These are phyloP conservation scores for Scheffersomyces ergatensis DNA, from an alignment of 805 yeast genomes.

Conservation along the genomic window DNA sequence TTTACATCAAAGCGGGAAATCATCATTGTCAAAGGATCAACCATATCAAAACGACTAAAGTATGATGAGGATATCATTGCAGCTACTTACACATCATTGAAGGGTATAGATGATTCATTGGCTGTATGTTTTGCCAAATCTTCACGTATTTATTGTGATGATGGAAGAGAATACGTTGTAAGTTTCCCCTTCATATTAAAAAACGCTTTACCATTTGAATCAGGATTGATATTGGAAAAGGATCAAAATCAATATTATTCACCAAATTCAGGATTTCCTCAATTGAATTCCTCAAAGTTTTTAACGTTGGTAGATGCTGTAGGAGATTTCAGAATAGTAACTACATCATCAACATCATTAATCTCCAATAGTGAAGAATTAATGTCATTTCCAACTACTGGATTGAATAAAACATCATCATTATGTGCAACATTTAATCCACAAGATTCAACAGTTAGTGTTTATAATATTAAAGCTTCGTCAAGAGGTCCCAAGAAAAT, in stretches of 20 bases:
- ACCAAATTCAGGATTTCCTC: conserved; percentile 3
- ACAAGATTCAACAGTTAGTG: conserved; percentile 39
- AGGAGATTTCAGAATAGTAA: conserved; percentile 68
- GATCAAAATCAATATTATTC: conserved; percentile 18
- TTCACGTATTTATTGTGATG: conserved; percentile 59
- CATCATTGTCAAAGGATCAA: conserved; percentile 46
- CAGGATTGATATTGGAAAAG: conserved; percentile 66
- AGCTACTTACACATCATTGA: conserved; percentile 62
- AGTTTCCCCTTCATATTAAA: conserved; percentile 69
- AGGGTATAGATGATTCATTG: conserved; percentile 24
- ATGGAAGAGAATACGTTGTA: conserved; percentile 58
- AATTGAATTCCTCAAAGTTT: conserved; percentile 38
- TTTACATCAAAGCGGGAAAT: conserved; percentile 38
- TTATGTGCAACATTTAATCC: conserved; percentile 58
- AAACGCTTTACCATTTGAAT: conserved; percentile 60
- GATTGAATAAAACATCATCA: conserved; percentile 28
- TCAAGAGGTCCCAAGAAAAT: conserved; percentile 9
- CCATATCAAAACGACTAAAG: conserved; percentile 45
- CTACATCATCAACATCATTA: conserved; percentile 67
- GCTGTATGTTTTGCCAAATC: conserved; percentile 61
- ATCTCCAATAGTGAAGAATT: conserved; percentile 59
- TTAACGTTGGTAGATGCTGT: conserved; percentile 73
- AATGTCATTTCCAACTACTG: conserved; percentile 48
- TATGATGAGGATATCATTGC: conserved; percentile 52
- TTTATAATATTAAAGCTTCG: conserved; percentile 55